phyloP scores from a whole-genome alignment of 495 filamentous ascomycete species.

The Pyrenula massariospora region DNA sequence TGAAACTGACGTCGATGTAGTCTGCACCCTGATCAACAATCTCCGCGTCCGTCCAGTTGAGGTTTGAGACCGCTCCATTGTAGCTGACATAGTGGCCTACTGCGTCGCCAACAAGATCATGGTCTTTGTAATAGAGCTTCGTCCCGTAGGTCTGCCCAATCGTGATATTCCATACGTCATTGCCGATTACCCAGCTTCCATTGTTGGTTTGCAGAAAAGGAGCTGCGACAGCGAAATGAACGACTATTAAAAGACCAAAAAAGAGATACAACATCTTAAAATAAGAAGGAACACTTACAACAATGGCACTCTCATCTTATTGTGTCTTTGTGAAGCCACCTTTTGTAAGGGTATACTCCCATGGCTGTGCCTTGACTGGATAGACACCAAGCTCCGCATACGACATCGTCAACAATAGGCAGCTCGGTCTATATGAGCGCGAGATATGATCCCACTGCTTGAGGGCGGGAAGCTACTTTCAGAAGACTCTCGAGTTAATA shows the following conservation, averaged over 20 bases:
- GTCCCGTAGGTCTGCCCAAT: slow-evolving; percentile 15
- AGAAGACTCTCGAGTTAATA: background rate
- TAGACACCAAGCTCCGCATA: background rate
- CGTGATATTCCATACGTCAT: slow-evolving; percentile 23
- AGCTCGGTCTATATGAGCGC: background rate
- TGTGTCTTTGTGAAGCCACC: background rate
- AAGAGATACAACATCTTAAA: background rate
- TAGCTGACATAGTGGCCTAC: slow-evolving; percentile 29
- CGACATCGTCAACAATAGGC: background rate
- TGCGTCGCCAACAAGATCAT: slow-evolving; percentile 25
- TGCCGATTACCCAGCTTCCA: slow-evolving; percentile 11
- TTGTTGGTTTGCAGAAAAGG: background rate
- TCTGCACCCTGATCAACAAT: slow-evolving; percentile 16
- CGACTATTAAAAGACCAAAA: background rate
- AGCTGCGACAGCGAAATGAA: background rate
- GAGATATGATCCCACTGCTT: background rate
- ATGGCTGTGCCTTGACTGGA: too few relatives aligned
- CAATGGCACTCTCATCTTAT: background rate
- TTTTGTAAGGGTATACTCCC: too few relatives aligned
- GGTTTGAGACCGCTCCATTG: slow-evolving; percentile 20
- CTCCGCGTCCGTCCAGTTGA: slow-evolving; percentile 21
- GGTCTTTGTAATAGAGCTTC: slow-evolving; percentile 22
- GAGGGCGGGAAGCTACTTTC: background rate
- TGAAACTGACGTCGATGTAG: slow-evolving; percentile 23
- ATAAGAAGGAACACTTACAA: background rate